Evolutionary conservation across 2,329 filamentous ascomycete genomes (phyloP).

Genomic region (Fusarium phyllophilum): DNA sequence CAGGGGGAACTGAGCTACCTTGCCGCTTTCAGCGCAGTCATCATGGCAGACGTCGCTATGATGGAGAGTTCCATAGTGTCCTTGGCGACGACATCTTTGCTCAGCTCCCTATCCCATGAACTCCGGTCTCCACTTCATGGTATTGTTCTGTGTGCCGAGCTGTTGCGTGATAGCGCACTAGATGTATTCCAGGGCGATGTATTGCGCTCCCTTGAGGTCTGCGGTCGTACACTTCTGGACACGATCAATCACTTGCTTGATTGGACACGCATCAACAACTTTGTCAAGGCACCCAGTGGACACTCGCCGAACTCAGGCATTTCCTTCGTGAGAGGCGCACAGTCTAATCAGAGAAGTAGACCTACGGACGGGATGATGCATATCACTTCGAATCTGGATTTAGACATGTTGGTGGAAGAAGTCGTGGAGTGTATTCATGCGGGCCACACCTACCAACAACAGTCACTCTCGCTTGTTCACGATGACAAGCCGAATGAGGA

Average conservation of each 20-base stretch:
- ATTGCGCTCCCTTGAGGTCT: slow-evolving; percentile 60
- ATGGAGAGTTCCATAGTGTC: slow-evolving; percentile 51
- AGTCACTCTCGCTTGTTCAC: slow-evolving; percentile 21
- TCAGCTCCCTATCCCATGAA: slow-evolving; percentile 70
- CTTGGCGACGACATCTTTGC: slow-evolving; percentile 65
- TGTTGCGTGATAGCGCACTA: slow-evolving; percentile 61
- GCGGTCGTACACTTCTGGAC: slow-evolving; percentile 62
- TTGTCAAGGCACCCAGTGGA: slow-evolving; percentile 20
- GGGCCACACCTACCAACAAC: slow-evolving; percentile 45
- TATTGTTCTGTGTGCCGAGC: slow-evolving; percentile 63
- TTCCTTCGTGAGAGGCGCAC: neutral
- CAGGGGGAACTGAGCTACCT: slow-evolving; percentile 63
- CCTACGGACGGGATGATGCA: slow-evolving; percentile 29
- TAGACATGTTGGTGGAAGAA: slow-evolving; percentile 57
- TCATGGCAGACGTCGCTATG: slow-evolving; percentile 66
- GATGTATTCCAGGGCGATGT: slow-evolving; percentile 59
- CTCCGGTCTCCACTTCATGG: slow-evolving; percentile 70
- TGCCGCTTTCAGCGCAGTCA: slow-evolving; percentile 61
- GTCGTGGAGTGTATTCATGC: slow-evolving; percentile 59
- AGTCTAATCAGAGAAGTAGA: neutral
- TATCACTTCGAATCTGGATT: slow-evolving; percentile 25
- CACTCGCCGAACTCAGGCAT: neutral
- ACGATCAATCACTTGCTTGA: slow-evolving; percentile 64
- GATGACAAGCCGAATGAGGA: neutral
- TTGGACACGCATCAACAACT: slow-evolving; percentile 64